Evolutionary conservation across 2,329 filamentous ascomycete genomes (phyloP).

Genomic region (Orbilia javanica): DNA sequence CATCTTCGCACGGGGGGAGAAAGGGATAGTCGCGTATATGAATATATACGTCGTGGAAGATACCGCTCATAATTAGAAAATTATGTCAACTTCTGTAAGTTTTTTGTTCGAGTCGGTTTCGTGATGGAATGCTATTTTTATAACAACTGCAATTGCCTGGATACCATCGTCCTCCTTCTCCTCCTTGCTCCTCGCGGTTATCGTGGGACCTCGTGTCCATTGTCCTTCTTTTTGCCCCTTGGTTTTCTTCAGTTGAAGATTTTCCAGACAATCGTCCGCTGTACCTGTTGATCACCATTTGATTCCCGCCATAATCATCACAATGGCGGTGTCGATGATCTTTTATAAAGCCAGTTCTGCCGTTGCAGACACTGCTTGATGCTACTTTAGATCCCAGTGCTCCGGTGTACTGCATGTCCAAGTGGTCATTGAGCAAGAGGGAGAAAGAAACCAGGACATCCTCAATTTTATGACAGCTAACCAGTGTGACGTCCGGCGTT

Average conservation of each 20-base stretch:
- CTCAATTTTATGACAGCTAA: not conserved
- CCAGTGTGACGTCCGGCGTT: not conserved
- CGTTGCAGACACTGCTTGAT: not conserved
- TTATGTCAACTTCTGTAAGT: constrained; percentile 55
- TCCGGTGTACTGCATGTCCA: not conserved
- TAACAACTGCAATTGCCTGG: not conserved
- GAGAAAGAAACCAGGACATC: too few species aligned
- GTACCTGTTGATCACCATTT: not conserved
- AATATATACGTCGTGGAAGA: constrained; percentile 37
- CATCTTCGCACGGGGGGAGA: not conserved
- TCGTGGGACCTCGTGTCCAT: not conserved
- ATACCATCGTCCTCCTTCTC: not conserved
- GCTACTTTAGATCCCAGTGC: not conserved
- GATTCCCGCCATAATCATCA: not conserved
- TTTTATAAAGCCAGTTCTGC: not conserved
- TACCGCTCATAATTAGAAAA: constrained; percentile 33
- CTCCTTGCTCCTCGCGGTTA: too few species aligned
- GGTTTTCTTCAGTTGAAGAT: not conserved
- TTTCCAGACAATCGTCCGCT: not conserved
- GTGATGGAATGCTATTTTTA: not conserved
- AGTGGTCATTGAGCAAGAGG: not conserved
- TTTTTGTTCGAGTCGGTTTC: not conserved
- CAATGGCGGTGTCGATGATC: not conserved
- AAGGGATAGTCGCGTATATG: constrained; percentile 15
- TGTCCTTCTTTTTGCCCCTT: not conserved